A percentile compares a stretch with the other conserved stretches of the same genome.
These are phyloP conservation scores for Westerdykella aurantiaca DNA, from an alignment of 2,329 filamentous ascomycete genomes.

Conservation along the genomic window DNA sequence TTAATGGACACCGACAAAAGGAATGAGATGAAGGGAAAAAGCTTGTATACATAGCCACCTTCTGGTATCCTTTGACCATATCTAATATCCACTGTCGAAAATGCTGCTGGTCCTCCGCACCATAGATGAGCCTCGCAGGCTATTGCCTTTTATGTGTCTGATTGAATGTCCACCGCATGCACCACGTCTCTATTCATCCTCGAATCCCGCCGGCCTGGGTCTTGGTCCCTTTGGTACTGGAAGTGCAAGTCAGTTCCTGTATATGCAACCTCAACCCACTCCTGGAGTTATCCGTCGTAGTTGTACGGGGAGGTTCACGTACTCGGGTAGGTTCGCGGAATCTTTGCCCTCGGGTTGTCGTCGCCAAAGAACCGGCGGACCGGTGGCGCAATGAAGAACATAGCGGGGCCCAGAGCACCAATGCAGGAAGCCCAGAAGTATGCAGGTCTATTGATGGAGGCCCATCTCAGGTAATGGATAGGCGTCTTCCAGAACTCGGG, in stretches of 20 bases:
- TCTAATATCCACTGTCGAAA: too few relatives aligned
- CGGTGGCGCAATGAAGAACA: conserved; percentile 66
- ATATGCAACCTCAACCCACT: neutral
- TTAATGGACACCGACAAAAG: too few relatives aligned
- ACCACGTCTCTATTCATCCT: conserved; percentile 32
- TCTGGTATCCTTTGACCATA: too few relatives aligned
- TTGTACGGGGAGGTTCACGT: conserved; percentile 40
- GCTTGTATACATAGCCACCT: too few relatives aligned
- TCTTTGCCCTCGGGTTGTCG: conserved; percentile 52
- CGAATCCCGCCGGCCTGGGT: conserved; percentile 42
- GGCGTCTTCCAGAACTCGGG: conserved; percentile 75
- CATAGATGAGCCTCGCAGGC: too few relatives aligned
- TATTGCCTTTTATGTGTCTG: too few relatives aligned
- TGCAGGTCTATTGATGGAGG: conserved; percentile 78
- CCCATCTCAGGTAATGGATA: conserved; percentile 81
- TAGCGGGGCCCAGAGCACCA: conserved; percentile 65
- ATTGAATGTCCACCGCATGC: too few relatives aligned
- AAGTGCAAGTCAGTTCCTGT: neutral
- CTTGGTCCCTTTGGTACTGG: conserved; percentile 45
- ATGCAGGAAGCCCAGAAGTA: conserved; percentile 83
- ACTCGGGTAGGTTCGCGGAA: conserved; percentile 93
- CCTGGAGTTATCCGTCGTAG: neutral
- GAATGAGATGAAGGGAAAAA: too few relatives aligned
- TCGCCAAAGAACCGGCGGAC: conserved; percentile 68
- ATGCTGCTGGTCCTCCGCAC: too few relatives aligned